phyloP scores from a whole-genome alignment of 2,329 filamentous ascomycete genomes.

The Fusarium proliferatum region DNA sequence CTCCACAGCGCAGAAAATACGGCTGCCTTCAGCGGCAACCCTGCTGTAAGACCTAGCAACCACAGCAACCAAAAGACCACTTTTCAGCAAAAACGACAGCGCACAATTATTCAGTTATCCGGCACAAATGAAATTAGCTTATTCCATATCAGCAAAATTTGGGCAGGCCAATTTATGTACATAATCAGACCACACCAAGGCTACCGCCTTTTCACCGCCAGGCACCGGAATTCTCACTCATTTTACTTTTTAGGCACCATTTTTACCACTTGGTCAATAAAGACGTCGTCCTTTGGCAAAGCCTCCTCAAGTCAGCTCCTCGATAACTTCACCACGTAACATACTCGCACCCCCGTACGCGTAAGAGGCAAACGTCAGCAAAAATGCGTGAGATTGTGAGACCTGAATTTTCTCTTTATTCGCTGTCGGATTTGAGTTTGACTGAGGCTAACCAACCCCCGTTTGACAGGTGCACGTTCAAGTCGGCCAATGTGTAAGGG shows the following conservation, averaged over 20 bases:
- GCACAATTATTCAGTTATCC: constrained; percentile 24
- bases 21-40: background rate
- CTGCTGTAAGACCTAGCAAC: constrained; percentile 18
- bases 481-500: constrained; percentile 96
- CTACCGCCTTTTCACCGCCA: constrained; percentile 31
- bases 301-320: constrained; percentile 10
- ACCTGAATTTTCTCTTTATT: background rate
- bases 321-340: background rate
- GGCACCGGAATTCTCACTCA: constrained; percentile 35
- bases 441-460: constrained; percentile 61
- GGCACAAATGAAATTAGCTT: constrained; percentile 12
- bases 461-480: constrained; percentile 90
- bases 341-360: background rate
- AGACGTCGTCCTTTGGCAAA: background rate
- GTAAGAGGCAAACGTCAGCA: constrained; percentile 39
- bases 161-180: constrained; percentile 14
- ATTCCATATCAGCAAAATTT: constrained; percentile 14
- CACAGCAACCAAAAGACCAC: constrained; percentile 14
- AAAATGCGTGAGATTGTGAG: constrained; percentile 70
- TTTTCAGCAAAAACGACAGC: background rate
- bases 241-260: constrained; percentile 35
- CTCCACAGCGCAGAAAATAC: background rate
- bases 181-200: constrained; percentile 29
- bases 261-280: constrained; percentile 12
- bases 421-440: background rate